Evolutionary conservation across 148 eudicot genomes (phyloP).

Genomic region (Chenopodium berlandieri): DNA sequence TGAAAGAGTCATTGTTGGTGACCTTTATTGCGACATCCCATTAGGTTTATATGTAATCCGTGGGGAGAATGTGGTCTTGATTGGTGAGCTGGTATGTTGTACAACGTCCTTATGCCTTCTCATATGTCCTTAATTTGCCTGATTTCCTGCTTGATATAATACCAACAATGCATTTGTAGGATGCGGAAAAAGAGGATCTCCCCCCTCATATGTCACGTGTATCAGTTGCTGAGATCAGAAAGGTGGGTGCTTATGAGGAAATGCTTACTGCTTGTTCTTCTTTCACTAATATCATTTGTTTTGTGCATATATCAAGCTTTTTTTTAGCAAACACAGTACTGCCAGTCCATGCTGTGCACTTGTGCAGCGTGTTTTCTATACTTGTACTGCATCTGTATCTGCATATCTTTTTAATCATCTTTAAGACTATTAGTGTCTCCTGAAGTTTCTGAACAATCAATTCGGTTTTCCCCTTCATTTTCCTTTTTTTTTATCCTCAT

Average conservation of each 20-base stretch:
- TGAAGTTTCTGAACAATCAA: not conserved
- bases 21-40: slow-evolving; percentile 90
- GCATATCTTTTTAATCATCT: not conserved
- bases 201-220: slow-evolving; percentile 96
- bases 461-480: not conserved
- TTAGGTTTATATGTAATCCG: slow-evolving; percentile 94
- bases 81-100: slow-evolving; percentile 93
- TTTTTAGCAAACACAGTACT: not conserved
- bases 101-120: slow-evolving; percentile 4
- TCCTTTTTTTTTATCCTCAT: not conserved
- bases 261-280: not conserved
- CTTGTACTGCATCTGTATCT: not conserved
- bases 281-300: slow-evolving; percentile 1
- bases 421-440: not conserved
- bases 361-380: not conserved
- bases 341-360: slow-evolving; percentile 3
- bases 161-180: slow-evolving; percentile 41
- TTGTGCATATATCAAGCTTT: not conserved
- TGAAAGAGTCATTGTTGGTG: slow-evolving; percentile 95
- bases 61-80: slow-evolving; percentile 97
- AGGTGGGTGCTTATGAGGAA: slow-evolving; percentile 39
- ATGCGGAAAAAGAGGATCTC: slow-evolving; percentile 77
- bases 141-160: not conserved
- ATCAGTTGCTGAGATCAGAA: slow-evolving; percentile 68
- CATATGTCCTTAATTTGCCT: slow-evolving; percentile 3